Evolutionary conservation across 192 early-diverging fungal species (phyloP).

Genomic region (Martensiomyces pterosporus): DNA sequence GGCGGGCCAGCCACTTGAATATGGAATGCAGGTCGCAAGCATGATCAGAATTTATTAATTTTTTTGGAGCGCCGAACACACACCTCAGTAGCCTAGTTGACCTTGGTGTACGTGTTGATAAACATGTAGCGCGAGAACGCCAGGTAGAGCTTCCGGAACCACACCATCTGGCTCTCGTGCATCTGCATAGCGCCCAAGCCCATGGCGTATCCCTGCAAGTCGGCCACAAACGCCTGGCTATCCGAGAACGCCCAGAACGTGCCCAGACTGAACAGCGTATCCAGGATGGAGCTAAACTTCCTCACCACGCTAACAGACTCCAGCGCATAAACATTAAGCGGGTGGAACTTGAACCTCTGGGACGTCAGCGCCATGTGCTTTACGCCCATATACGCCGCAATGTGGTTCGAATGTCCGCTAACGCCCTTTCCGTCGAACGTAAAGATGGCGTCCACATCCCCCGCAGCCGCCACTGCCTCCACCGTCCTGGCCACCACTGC

Average conservation of each 20-base stretch:
- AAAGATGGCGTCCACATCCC: conserved; percentile 62
- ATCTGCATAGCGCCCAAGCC: conserved; percentile 70
- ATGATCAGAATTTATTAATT: too few relatives aligned
- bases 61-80: too few relatives aligned
- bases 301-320: conserved; percentile 55
- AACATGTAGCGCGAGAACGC: conserved; percentile 87
- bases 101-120: conserved; percentile 58
- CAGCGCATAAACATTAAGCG: conserved; percentile 52
- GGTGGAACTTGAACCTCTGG: conserved; percentile 50
- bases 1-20: too few relatives aligned
- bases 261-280: conserved; percentile 42
- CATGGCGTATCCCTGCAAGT: conserved; percentile 52
- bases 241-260: conserved; percentile 12
- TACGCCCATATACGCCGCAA: conserved; percentile 72
- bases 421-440: conserved; percentile 89
- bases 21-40: too few relatives aligned
- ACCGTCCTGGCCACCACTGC: conserved; percentile 58
- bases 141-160: conserved; percentile 88
- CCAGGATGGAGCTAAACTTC: conserved; percentile 56
- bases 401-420: conserved; percentile 89
- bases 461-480: conserved; percentile 54
- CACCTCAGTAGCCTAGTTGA: conserved; percentile 24
- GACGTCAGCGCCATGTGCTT: conserved; percentile 52
- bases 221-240: conserved; percentile 56
- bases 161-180: conserved; percentile 85